Evolutionary conservation across 2,329 filamentous ascomycete genomes (phyloP), one percentile per base, ranked within the genome.

Genomic region (Ceratocystis destructans): DNA sequence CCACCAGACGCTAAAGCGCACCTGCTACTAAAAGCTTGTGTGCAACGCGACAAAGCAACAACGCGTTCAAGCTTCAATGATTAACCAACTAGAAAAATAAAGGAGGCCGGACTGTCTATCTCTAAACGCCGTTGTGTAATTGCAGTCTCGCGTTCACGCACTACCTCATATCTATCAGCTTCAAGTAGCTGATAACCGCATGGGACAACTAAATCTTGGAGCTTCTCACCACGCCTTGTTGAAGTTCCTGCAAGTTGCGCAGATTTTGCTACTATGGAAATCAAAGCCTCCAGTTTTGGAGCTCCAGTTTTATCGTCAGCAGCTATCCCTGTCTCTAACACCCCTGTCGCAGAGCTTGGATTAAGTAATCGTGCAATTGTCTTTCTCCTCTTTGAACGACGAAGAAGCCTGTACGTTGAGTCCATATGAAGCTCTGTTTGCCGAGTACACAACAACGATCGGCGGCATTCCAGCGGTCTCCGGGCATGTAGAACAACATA

Each of bases 321-420:
- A 64, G 46, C 62, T 53, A 33, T 20, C 46, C 46, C 28, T 55
- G 62, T 10, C 31, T 4, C 28, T 5, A 33, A 8, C 2, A 62
- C 28, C 50, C 64, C 41, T 61, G 64, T 33, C 33, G 48, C 15
- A 33, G 45, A 62, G 61, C 66, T 65, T 61, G 63, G 64, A 37
- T 68, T 65, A 37, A 48, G 61, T 64, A 50, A 67, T 48, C 59
- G 37, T 53, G 61, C 53, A 50, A 67, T 48, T 50, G 46, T 25
- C 64, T 63, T 65, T 44, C 64, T 68, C 63, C 66, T 65, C 66
- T 65, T 63, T 65, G 28, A 61, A 68, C 63, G 63, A 59, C 63
- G 65, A 57, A 4, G n/a, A 37, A 12, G 28, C 17, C n/a, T 8
- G 17, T 25, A 12, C 28, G 33, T 59, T 22, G 12, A 22, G 17